Evolutionary conservation across 495 filamentous ascomycete genomes (phyloP).

Genomic region (Talaromyces adpressus): DNA sequence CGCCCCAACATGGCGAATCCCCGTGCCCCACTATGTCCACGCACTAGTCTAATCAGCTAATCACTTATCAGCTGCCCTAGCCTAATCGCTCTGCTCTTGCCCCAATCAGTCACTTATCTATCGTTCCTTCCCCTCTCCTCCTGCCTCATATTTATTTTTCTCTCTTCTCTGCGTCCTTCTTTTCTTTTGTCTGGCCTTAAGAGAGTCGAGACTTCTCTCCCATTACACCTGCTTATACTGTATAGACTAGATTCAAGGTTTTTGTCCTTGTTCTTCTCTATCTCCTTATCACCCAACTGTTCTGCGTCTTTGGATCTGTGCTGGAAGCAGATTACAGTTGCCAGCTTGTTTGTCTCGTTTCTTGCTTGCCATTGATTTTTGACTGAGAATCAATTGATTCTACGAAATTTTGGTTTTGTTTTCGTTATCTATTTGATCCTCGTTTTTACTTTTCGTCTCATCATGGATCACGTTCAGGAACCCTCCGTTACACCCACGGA

Average conservation of each 20-base stretch:
- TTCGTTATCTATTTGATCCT: neutral
- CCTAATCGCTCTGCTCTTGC: neutral
- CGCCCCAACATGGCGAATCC: neutral
- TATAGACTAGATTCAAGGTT: neutral
- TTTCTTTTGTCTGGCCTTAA: neutral
- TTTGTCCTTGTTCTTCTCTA: neutral
- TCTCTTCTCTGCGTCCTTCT: slow-evolving; percentile 7
- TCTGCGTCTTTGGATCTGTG: neutral
- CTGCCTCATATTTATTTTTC: neutral
- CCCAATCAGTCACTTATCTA: neutral
- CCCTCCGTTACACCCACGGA: neutral
- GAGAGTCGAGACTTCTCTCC: neutral
- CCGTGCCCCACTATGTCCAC: neutral
- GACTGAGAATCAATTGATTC: neutral
- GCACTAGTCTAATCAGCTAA: slow-evolving; percentile 3
- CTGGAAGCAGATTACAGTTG: slow-evolving; percentile 3
- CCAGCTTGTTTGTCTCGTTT: neutral
- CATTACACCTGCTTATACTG: neutral
- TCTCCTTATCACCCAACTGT: neutral
- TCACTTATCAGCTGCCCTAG: slow-evolving; percentile 2
- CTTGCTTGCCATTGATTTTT: neutral
- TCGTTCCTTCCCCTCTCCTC: slow-evolving; percentile 1
- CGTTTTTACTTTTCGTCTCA: neutral
- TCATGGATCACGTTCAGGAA: slow-evolving; percentile 19
- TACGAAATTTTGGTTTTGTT: neutral